These are phyloP conservation scores for Beauveria scarabaeidicola DNA, from an alignment of 2,329 filamentous ascomycete species.

Conservation along the genomic window DNA sequence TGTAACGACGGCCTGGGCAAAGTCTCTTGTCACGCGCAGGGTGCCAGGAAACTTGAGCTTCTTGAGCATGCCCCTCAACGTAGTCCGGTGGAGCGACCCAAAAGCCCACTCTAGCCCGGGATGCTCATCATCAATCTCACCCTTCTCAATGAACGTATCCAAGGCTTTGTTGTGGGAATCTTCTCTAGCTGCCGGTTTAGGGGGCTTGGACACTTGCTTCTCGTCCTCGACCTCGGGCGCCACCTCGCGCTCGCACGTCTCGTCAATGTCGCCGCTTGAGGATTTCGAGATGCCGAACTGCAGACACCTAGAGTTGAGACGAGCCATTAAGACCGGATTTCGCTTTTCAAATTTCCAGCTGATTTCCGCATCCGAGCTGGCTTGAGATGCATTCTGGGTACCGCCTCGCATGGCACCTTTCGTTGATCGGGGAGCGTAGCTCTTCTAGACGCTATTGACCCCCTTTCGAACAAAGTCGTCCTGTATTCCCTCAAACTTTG, in stretches of 20 bases:
- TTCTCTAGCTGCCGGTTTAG: conserved; percentile 24
- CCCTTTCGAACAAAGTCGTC: background rate
- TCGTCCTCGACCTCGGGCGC: conserved; percentile 56
- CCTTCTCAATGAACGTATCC: conserved; percentile 28
- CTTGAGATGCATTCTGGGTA: background rate
- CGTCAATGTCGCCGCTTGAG: conserved; percentile 32
- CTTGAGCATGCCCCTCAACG: conserved; percentile 18
- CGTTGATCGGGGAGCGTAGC: background rate
- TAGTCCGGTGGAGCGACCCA: conserved; percentile 30
- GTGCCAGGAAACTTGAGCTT: background rate
- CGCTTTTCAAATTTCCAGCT: background rate
- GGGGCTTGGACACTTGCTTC: conserved; percentile 42
- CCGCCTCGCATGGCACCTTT: background rate
- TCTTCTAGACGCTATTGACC: background rate
- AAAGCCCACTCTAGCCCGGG: conserved; percentile 39
- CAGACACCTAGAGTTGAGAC: background rate
- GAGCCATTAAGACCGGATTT: background rate
- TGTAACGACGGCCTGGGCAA: background rate
- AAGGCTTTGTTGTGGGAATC: conserved; percentile 40
- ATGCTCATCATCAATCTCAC: conserved; percentile 17
- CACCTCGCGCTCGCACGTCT: conserved; percentile 64
- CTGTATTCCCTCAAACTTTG: background rate
- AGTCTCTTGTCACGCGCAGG: background rate
- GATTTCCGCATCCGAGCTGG: background rate
- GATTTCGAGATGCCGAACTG: background rate